Conservation (phyloP, 805 yeast species). For the Candida andamanensis region DNA sequence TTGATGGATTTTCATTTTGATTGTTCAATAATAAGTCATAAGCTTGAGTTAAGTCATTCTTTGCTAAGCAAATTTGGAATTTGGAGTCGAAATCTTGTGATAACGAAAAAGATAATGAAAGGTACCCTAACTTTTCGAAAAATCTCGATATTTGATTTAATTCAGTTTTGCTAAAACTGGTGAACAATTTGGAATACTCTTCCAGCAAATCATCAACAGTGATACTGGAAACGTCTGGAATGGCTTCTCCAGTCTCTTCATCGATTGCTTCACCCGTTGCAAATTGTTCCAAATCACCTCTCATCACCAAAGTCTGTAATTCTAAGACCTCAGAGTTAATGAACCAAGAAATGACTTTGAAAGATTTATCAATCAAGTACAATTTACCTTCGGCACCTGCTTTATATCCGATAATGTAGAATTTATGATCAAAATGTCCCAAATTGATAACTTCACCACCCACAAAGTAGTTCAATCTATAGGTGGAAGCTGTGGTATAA, state of each 20-base stretch:
- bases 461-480: slow-evolving; percentile 88
- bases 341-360: slow-evolving; percentile 74
- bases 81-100: slow-evolving; percentile 87
- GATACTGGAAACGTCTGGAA: slow-evolving; percentile 33
- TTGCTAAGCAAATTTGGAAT: slow-evolving; percentile 81
- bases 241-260: slow-evolving; percentile 33
- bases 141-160: slow-evolving; percentile 81
- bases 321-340: slow-evolving; percentile 84
- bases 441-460: slow-evolving; percentile 91
- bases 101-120: slow-evolving; percentile 75
- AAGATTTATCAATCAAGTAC: slow-evolving; percentile 86
- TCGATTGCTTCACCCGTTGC: slow-evolving; percentile 25
- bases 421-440: slow-evolving; percentile 86
- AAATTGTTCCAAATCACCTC: slow-evolving; percentile 84
- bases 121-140: slow-evolving; percentile 87
- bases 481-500: slow-evolving; percentile 73
- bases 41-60: slow-evolving; percentile 70
- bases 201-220: slow-evolving; percentile 56
- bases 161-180: slow-evolving; percentile 61
- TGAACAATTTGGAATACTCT: slow-evolving; percentile 44
- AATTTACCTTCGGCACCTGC: slow-evolving; percentile 81
- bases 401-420: slow-evolving; percentile 83
- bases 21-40: slow-evolving; percentile 38
- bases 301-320: slow-evolving; percentile 90
- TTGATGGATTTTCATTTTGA: slow-evolving; percentile 46